A percentile compares a stretch with the other conserved stretches of the same genome.
These are phyloP conservation scores for Microstegium vimineum DNA, from an alignment of 176 grass and related monocot species.

Conservation along the genomic window DNA sequence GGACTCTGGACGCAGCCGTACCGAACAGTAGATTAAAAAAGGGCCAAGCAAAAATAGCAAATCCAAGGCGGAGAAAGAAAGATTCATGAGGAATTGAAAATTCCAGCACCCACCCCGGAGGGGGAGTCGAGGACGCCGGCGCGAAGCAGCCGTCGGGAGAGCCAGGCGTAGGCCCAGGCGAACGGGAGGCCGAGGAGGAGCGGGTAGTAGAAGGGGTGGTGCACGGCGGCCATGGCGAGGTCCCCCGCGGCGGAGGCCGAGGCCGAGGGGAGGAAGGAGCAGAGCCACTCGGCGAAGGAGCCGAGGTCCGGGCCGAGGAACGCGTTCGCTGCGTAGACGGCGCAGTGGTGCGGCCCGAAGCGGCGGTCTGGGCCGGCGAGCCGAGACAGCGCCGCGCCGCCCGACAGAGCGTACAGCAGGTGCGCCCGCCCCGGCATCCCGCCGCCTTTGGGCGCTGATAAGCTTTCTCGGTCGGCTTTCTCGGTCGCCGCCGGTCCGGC, in stretches of 20 bases:
- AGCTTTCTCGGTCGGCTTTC: not conserved
- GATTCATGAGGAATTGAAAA: not conserved
- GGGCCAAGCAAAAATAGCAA: not conserved
- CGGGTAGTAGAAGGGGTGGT: slow-evolving; percentile 86
- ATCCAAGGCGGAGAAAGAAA: not conserved
- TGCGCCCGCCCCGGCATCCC: slow-evolving; percentile 80
- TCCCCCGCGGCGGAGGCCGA: slow-evolving; percentile 12
- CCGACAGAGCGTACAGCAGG: slow-evolving; percentile 80
- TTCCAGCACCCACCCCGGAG: slow-evolving; percentile 33
- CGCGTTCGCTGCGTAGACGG: slow-evolving; percentile 73
- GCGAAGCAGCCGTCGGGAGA: slow-evolving; percentile 42
- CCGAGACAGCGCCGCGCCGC: slow-evolving; percentile 53
- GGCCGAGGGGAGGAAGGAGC: slow-evolving; percentile 37
- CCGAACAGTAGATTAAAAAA: not conserved
- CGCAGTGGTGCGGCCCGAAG: slow-evolving; percentile 84
- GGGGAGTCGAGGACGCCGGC: slow-evolving; percentile 49
- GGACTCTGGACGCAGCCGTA: not conserved
- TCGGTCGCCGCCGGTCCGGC: not conserved
- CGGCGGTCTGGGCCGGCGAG: slow-evolving; percentile 43
- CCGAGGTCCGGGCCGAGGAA: slow-evolving; percentile 95
- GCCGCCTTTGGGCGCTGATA: not conserved
- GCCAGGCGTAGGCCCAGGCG: slow-evolving; percentile 61
- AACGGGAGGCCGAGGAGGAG: slow-evolving; percentile 76
- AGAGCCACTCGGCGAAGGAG: slow-evolving; percentile 83
- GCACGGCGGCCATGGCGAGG: slow-evolving; percentile 67